A percentile compares a stretch with the other conserved stretches of the same genome.
phyloP scores from a whole-genome alignment of 257 asterid genomes.

The Gardenia jasminoides region DNA sequence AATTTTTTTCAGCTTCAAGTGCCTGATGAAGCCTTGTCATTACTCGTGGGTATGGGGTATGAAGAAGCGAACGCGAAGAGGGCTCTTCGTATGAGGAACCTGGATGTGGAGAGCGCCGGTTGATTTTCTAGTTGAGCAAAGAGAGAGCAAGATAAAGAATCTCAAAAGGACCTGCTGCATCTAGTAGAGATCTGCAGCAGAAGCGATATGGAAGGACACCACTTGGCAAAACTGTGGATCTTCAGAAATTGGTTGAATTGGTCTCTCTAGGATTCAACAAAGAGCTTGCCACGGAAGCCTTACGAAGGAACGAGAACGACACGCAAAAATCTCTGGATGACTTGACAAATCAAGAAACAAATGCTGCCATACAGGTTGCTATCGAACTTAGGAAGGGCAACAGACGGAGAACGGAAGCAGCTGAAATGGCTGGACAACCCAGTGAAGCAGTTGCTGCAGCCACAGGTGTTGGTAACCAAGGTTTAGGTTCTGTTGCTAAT shows the following conservation, averaged over 20 bases:
- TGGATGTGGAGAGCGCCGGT: conserved; percentile 71
- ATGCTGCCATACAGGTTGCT: conserved; percentile 64
- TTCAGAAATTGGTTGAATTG: conserved; percentile 62
- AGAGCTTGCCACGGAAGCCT: conserved; percentile 87
- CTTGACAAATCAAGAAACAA: conserved; percentile 74
- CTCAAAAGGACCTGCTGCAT: conserved; percentile 58
- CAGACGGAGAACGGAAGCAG: conserved; percentile 39
- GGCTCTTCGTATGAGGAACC: conserved; percentile 87
- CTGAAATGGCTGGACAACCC: conserved; percentile 45
- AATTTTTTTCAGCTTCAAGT: conserved; percentile 79
- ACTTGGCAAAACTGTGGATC: conserved; percentile 77
- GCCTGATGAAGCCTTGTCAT: conserved; percentile 71
- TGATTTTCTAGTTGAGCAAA: conserved; percentile 82
- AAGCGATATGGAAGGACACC: conserved; percentile 77
- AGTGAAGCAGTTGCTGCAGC: conserved; percentile 19
- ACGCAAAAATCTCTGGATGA: conserved; percentile 77
- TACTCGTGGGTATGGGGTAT: conserved; percentile 81
- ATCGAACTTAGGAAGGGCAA: conserved; percentile 60
- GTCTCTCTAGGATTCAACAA: conserved; percentile 74
- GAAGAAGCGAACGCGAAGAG: conserved; percentile 70
- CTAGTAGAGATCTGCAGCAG: conserved; percentile 50
- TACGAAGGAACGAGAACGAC: conserved; percentile 90
- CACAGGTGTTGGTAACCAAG: conserved; percentile 14
- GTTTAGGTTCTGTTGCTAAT: conserved; percentile 9
- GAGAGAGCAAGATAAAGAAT: conserved; percentile 43